Evolutionary conservation across 169 alveolate genomes (phyloP).

Genomic region (Cryptosporidium baileyi): DNA sequence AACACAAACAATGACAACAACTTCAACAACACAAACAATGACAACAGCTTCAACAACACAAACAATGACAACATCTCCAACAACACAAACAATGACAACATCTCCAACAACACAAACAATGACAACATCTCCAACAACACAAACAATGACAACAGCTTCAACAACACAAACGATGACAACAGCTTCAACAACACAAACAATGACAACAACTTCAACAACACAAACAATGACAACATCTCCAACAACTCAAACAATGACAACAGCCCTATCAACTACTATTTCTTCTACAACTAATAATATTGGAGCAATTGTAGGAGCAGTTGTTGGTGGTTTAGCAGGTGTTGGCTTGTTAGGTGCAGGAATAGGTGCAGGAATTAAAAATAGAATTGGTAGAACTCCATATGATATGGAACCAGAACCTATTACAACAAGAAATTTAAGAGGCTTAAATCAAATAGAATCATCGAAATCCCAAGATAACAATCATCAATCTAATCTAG

Average conservation of each 20-base stretch:
- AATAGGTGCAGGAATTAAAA: not conserved
- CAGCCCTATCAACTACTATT: not conserved
- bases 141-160: not conserved
- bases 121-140: not conserved
- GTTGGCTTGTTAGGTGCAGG: constrained; percentile 32
- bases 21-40: not conserved
- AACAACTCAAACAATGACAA: not conserved
- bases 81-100: not conserved
- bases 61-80: not conserved
- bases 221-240: not conserved
- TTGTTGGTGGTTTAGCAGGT: constrained; percentile 46
- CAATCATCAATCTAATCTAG: not conserved
- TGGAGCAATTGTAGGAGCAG: constrained; percentile 60
- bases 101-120: not conserved
- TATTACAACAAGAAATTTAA: not conserved
- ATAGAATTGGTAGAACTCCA: not conserved
- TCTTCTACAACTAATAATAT: not conserved
- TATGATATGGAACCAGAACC: not conserved
- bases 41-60: not conserved
- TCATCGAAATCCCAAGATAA: not conserved
- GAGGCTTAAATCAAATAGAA: no score
- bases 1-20: not conserved
- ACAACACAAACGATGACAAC: not conserved
- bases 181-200: not conserved
- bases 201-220: not conserved